Evolutionary conservation across 2,329 filamentous ascomycete species (phyloP), one percentile per base, ranked within the genome.

Genomic region (Aurifilum marmelostoma): DNA sequence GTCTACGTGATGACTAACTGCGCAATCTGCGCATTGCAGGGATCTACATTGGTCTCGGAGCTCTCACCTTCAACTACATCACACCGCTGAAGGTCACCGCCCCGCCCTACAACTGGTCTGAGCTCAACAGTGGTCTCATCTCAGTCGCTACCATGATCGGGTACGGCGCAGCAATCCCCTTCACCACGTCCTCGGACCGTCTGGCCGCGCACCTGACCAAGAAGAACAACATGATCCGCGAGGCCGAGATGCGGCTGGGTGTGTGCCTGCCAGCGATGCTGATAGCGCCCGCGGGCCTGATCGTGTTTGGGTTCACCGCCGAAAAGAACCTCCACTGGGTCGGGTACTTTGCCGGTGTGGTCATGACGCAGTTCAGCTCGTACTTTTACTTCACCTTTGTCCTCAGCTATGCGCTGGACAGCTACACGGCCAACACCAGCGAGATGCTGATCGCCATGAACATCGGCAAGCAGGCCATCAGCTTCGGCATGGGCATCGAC

Each of bases 391-490:
- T 87, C 75, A 84, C 83, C 18, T 87, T 88, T 73, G 85, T 86
- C 14, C 80, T 90, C 11, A 87, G 87, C 2, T 89, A 89, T 73
- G 86, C 87, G 1, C 84, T 89, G 50, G 87, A 89, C 74, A 84
- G 82, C 65, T 87, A 89, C 76, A 84, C 83, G 27, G 80, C 83
- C 43, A 87, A 88, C 72, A 85, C 86, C n/a, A 84, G 83, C 32
- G 87, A 89, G 77, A 88, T 89, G 87, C 81, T 89, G 14, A 89
- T 87, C 70, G 84, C 84, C 3, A 87, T 87, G 81, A 86, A 86
- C 72, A 74, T 87, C n/a, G 85, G 85, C 14, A 87, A 87, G 74
- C 84, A 87, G 76, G 83, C 84, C 2, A 85, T 87, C 65, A 84
- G 81, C 67, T 87, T 87, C 70, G 84, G 83, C 1, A 82, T 87